Evolutionary conservation across 306 rosid species (phyloP).

Genomic region (Gleditsia sinensis): DNA sequence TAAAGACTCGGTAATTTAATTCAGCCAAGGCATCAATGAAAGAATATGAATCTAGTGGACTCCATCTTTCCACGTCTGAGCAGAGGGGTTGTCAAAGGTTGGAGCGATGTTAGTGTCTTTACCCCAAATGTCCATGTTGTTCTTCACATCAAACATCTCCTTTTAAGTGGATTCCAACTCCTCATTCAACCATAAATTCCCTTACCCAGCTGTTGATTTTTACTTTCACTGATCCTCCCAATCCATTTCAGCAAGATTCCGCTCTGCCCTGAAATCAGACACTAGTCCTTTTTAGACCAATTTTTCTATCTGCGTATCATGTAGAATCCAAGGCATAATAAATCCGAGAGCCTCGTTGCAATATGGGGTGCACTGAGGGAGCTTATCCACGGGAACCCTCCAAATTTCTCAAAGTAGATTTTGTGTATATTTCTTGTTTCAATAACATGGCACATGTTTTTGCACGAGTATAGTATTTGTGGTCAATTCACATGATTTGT

Average conservation of each 20-base stretch:
- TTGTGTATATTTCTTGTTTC: slow-evolving; percentile 31
- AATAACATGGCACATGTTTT: slow-evolving; percentile 39
- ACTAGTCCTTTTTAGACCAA: too few species aligned
- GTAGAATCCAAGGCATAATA: slow-evolving; percentile 15
- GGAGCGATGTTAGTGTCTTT: slow-evolving; percentile 52
- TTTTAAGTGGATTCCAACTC: slow-evolving; percentile 91
- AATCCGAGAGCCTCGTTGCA: not conserved
- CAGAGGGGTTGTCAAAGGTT: slow-evolving; percentile 47
- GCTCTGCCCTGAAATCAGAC: not conserved
- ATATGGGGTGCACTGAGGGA: not conserved
- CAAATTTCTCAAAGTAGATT: slow-evolving; percentile 1
- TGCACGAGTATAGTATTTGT: slow-evolving; percentile 13
- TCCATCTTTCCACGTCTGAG: slow-evolving; percentile 76
- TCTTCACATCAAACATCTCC: slow-evolving; percentile 53
- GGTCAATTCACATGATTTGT: slow-evolving; percentile 48
- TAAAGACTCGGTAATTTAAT: slow-evolving; percentile 36
- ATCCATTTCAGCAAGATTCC: not conserved
- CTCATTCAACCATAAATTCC: slow-evolving; percentile 76
- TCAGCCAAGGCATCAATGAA: slow-evolving; percentile 37
- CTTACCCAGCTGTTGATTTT: slow-evolving; percentile 39
- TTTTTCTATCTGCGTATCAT: not conserved
- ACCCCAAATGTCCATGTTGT: slow-evolving; percentile 42
- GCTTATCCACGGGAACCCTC: not conserved
- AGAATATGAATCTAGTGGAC: slow-evolving; percentile 40
- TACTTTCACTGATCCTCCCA: slow-evolving; percentile 53